These are phyloP conservation scores for Tetradesmus lagerheimii DNA, from an alignment of 139 green algal species.

Conservation along the genomic window DNA sequence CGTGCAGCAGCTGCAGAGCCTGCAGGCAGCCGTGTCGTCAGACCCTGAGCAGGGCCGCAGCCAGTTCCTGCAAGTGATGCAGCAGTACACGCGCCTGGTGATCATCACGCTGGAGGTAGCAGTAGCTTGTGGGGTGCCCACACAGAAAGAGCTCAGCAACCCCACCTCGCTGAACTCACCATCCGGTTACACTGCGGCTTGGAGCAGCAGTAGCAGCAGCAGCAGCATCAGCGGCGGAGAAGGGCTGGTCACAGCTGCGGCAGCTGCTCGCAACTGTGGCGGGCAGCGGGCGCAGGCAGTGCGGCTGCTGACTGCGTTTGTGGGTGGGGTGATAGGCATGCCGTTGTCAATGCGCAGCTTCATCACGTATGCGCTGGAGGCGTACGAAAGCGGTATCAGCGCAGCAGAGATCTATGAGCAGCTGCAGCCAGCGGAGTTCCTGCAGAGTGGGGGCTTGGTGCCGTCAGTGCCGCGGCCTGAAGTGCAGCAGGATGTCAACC, in stretches of 20 bases:
- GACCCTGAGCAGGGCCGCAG: conserved; percentile 29
- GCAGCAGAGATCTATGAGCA: conserved; percentile 61
- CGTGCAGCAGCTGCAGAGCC: conserved; percentile 46
- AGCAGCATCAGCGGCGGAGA: not conserved
- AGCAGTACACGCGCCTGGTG: conserved; percentile 81
- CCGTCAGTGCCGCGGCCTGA: conserved; percentile 13
- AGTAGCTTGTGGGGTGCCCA: conserved; percentile 49
- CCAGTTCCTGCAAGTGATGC: conserved; percentile 59
- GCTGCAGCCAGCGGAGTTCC: conserved; percentile 62
- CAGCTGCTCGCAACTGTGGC: not conserved
- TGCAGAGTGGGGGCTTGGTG: conserved; percentile 64
- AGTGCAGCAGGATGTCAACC: conserved; percentile 46
- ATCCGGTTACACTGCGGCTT: conserved; percentile 49
- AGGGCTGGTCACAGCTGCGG: conserved; percentile 8
- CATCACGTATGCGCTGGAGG: conserved; percentile 43
- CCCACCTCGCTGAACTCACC: conserved; percentile 8
- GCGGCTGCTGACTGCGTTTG: conserved; percentile 78
- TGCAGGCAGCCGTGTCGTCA: conserved; percentile 42
- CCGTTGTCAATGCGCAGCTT: conserved; percentile 60
- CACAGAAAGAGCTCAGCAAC: conserved; percentile 30
- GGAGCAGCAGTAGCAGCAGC: conserved; percentile 18
- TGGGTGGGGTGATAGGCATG: conserved; percentile 66
- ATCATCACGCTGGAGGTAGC: conserved; percentile 74
- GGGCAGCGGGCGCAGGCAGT: conserved; percentile 56
- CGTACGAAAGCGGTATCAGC: conserved; percentile 47